Conservation (phyloP, 2,329 filamentous ascomycete species). For the Aureobasidium subglaciale region DNA sequence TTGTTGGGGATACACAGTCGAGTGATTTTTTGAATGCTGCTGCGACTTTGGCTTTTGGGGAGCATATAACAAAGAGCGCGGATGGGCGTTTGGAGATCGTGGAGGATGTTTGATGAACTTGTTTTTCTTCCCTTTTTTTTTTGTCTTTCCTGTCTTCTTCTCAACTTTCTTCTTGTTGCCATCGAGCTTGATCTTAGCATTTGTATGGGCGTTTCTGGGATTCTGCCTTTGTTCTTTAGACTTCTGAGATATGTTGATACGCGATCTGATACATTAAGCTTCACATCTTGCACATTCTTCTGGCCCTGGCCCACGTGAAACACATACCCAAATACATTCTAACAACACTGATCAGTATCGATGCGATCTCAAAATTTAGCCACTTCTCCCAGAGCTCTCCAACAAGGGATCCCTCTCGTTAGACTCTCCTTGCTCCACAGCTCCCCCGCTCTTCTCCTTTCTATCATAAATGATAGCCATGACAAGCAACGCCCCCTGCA, state of each 20-base stretch:
- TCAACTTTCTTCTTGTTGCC: too few relatives aligned
- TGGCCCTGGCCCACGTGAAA: too few relatives aligned
- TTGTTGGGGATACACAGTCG: neutral
- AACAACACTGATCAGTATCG: too few relatives aligned
- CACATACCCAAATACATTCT: too few relatives aligned
- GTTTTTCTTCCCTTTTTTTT: neutral
- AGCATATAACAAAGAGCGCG: neutral
- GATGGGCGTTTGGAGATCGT: neutral
- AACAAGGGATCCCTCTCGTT: constrained; percentile 2
- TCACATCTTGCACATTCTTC: too few relatives aligned
- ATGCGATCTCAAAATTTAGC: too few relatives aligned
- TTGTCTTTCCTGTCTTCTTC: neutral
- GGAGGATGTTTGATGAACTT: neutral
- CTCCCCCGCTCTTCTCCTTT: constrained; percentile 2
- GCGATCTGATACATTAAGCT: too few relatives aligned
- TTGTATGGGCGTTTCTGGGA: too few relatives aligned
- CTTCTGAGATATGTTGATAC: too few relatives aligned
- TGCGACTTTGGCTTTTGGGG: neutral
- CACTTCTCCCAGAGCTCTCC: too few relatives aligned
- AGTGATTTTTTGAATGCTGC: neutral
- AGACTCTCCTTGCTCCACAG: constrained; percentile 11
- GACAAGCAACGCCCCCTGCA: constrained; percentile 73
- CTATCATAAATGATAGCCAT: constrained; percentile 71
- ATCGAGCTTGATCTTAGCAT: too few relatives aligned
- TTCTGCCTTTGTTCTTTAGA: too few relatives aligned